Percentiles rank a stretch among this genome's conserved stretches.
These are phyloP conservation scores for Alectoria sarmentosa DNA, from an alignment of 495 filamentous ascomycete species.

Conservation along the genomic window DNA sequence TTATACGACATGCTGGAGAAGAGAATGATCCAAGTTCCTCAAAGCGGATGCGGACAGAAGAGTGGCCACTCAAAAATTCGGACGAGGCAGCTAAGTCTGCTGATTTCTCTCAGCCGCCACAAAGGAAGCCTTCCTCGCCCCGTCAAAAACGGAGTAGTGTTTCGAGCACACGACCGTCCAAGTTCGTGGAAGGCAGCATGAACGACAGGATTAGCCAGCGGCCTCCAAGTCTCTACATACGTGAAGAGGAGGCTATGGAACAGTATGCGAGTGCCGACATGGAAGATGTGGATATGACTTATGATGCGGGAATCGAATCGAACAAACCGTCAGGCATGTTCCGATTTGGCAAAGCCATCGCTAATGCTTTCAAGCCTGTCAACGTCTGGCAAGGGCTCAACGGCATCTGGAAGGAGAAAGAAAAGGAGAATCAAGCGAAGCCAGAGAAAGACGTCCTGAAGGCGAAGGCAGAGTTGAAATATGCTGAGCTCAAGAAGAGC, in stretches of 20 bases:
- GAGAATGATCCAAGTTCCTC: constrained; percentile 5
- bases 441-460: constrained; percentile 30
- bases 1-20: background rate
- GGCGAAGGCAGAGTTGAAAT: constrained; percentile 47
- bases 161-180: constrained; percentile 40
- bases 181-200: constrained; percentile 71
- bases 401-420: constrained; percentile 32
- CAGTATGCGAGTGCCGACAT: constrained; percentile 14
- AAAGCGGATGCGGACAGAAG: constrained; percentile 23
- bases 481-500: constrained; percentile 53
- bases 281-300: constrained; percentile 8
- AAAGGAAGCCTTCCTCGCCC: constrained; percentile 23
- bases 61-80: constrained; percentile 25
- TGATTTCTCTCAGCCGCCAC: constrained; percentile 11
- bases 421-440: constrained; percentile 33
- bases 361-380: constrained; percentile 48
- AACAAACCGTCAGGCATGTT: constrained; percentile 44
- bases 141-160: constrained; percentile 15
- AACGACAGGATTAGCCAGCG: constrained; percentile 63
- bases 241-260: constrained; percentile 35
- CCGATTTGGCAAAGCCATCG: constrained; percentile 52
- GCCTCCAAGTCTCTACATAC: constrained; percentile 57
- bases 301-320: constrained; percentile 23
- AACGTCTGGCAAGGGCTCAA: constrained; percentile 39
- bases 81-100: constrained; percentile 9